phyloP scores from a whole-genome alignment of 1,284 basidiomycete genomes.

The Ustilago nuda region DNA sequence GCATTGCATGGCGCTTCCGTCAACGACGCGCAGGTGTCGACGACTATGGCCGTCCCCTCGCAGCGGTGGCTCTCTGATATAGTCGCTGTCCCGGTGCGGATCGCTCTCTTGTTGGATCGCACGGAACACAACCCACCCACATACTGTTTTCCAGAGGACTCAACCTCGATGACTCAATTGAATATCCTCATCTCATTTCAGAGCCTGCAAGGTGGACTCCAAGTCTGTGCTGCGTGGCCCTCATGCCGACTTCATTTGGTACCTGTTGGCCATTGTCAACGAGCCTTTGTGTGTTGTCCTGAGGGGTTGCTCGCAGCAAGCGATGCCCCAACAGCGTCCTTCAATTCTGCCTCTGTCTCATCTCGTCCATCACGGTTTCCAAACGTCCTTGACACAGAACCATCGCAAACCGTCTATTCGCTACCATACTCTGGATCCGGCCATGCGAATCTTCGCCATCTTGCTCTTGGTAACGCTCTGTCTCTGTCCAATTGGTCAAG shows the following conservation, averaged over 20 bases:
- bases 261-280: neutral
- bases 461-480: neutral
- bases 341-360: neutral
- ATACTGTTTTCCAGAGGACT: neutral
- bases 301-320: neutral
- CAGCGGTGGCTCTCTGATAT: conserved; percentile 41
- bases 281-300: neutral
- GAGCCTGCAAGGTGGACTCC: conserved; percentile 2
- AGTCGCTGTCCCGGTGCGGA: neutral
- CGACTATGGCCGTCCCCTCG: conserved; percentile 85
- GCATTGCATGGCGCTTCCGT: conserved; percentile 68
- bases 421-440: neutral
- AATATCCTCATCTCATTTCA: neutral
- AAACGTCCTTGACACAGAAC: neutral
- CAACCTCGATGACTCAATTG: conserved; percentile 4
- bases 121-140: conserved; percentile 10
- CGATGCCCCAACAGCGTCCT: neutral
- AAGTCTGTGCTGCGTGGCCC: neutral
- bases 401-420: neutral
- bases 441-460: conserved; percentile 4
- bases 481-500: neutral
- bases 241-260: conserved; percentile 6
- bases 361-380: neutral
- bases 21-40: conserved; percentile 84
- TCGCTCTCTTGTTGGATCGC: neutral